Percentiles rank a stretch among this genome's conserved stretches.
Conservation (phyloP, 768 basidiomycete genomes). For the Lactarius psammicola region DNA sequence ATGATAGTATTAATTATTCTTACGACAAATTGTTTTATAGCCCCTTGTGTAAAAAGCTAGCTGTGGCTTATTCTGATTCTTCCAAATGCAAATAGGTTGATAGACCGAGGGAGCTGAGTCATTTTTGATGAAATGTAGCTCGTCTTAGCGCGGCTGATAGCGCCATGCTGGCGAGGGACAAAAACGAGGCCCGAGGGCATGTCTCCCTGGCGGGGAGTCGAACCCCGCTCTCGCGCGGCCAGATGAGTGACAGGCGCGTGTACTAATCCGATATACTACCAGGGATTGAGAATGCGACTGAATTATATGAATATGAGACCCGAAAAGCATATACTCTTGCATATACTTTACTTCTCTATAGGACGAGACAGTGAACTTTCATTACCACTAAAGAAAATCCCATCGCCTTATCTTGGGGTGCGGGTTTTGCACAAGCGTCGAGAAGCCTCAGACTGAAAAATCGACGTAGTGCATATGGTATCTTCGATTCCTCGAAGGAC, state of each 20-base stretch:
- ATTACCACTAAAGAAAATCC: background rate
- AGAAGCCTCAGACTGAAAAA: background rate
- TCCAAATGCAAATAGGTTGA: too few species aligned
- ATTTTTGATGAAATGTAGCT: too few species aligned
- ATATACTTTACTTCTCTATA: background rate
- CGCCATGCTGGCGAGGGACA: background rate
- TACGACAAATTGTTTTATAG: background rate
- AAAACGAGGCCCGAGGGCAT: background rate
- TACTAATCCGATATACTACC: conserved; percentile 26
- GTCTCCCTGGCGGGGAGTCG: conserved; percentile 37
- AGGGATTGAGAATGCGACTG: background rate
- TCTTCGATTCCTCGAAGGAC: background rate
- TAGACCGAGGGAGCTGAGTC: too few species aligned
- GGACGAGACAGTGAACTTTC: background rate
- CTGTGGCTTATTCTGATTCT: background rate
- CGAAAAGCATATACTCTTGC: too few species aligned
- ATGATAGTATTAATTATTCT: background rate
- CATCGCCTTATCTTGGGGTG: background rate
- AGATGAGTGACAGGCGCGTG: conserved; percentile 24
- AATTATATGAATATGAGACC: background rate
- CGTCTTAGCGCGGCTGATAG: background rate
- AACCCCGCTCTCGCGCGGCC: conserved; percentile 37
- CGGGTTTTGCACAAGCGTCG: background rate
- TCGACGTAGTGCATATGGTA: background rate
- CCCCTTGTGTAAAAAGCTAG: background rate